Percentiles rank a stretch among this genome's conserved stretches.
Conservation (phyloP, 805 yeast species). For the Myxozyma udenii region DNA sequence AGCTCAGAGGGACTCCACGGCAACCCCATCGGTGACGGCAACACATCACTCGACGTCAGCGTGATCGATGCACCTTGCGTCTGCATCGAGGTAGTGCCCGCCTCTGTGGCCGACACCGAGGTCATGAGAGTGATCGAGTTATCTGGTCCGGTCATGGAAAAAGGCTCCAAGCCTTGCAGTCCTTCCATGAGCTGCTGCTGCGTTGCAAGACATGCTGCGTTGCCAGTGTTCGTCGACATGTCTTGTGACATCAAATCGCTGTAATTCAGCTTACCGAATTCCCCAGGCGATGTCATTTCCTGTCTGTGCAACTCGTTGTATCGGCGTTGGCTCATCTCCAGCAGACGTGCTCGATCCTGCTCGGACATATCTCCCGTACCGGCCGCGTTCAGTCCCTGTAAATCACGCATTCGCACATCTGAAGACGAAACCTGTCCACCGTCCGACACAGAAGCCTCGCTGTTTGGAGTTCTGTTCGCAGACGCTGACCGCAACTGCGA, state of each 20-base stretch:
- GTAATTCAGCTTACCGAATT: no score
- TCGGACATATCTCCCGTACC: no score
- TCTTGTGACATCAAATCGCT: background rate
- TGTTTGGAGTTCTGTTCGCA: background rate
- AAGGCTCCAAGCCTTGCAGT: background rate
- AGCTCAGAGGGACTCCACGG: conserved; percentile 7
- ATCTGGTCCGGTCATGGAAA: background rate
- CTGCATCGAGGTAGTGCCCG: background rate
- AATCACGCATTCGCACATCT: background rate
- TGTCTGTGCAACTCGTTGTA: background rate
- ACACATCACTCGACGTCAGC: background rate
- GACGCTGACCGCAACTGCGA: background rate
- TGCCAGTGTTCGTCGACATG: background rate
- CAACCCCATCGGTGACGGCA: background rate
- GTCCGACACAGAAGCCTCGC: background rate
- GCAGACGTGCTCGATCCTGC: background rate
- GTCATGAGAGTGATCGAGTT: background rate
- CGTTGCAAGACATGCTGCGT: background rate
- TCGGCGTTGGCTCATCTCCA: background rate
- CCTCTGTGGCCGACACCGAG: background rate
- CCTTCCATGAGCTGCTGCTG: background rate
- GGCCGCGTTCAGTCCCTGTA: no score
- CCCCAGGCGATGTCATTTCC: background rate
- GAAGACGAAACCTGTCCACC: background rate
- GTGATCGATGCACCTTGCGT: background rate